Base-by-base conservation (phyloP, 805 yeast species). In the Cephaloascus fragrans region DNA sequence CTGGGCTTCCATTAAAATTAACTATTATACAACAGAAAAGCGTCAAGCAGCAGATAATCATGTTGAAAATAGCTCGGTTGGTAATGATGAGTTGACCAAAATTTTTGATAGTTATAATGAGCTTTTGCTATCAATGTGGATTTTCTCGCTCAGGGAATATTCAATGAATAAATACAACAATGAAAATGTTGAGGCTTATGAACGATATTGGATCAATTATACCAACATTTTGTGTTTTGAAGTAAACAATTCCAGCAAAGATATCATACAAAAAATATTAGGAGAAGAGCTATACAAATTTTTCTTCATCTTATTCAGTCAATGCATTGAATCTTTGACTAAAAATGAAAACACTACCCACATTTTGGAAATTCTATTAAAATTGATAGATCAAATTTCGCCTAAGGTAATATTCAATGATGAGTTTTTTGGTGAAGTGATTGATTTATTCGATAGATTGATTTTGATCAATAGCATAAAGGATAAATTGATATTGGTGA, bases 271-370 rank as follows among this genome's bases (percentile, higher is more conserved):
- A 4, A 59, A 64, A 2, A 64, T 75, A 28, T 55, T 85, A 35
- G 71, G 67, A 4, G 77, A 71, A 9, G 88, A 80, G 44, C 62
- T 75, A 1, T 66, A 71, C 3, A 76, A 75, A 44, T 83, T 88
- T 47, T 80, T 83, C 57, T 83, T 86, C 52, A 80, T 88, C 23
- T 56, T 89, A 32, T 84, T 83, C 59, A 84, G 96, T 9, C 83
- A 85, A 47, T 86, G 96, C 53, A 69, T 88, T 36, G 95, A 85
- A 48, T 74, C 82, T 1, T 64, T 88, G 44, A 71, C 82, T 36
- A 72, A 70, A 37, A 32, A 44, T n/a, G 38, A 47, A n/a, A 53
- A 63, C 38, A 37, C 47, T 16, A 32, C 38, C 8, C 51, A 57
- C 23, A 72, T 79, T 3, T 50, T 72, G 10, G 61, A 62, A 2